phyloP scores from a whole-genome alignment of 805 yeast species.

The Candida tibetensis region DNA sequence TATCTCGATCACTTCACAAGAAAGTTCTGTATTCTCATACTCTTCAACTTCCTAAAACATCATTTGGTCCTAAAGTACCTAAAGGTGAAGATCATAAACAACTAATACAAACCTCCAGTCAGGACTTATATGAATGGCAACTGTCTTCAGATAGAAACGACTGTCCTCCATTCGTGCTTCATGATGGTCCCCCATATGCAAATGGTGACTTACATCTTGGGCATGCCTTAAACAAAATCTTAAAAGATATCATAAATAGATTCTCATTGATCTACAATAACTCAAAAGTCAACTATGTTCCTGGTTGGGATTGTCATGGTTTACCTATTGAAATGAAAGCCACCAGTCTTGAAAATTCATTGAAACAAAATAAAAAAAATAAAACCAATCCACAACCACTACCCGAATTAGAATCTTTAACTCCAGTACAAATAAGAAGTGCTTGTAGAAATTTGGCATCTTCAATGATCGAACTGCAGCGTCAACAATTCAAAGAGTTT shows the following conservation, averaged over 20 bases:
- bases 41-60: slow-evolving; percentile 63
- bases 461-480: slow-evolving; percentile 63
- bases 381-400: slow-evolving; percentile 6
- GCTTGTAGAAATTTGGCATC: slow-evolving; percentile 68
- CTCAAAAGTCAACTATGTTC: slow-evolving; percentile 64
- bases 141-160: background rate
- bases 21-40: slow-evolving; percentile 43
- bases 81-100: slow-evolving; percentile 35
- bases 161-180: slow-evolving; percentile 53
- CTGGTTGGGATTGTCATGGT: slow-evolving; percentile 99
- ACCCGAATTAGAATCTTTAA: slow-evolving; percentile 25
- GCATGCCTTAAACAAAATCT: slow-evolving; percentile 85
- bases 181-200: slow-evolving; percentile 99
- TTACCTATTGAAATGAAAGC: slow-evolving; percentile 93
- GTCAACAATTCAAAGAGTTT: slow-evolving; percentile 58
- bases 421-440: slow-evolving; percentile 54
- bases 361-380: slow-evolving; percentile 25
- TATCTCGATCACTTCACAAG: background rate
- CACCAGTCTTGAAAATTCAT: slow-evolving; percentile 21
- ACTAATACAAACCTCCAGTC: slow-evolving; percentile 52
- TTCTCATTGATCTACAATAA: slow-evolving; percentile 59
- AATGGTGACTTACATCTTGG: slow-evolving; percentile 92
- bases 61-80: slow-evolving; percentile 53
- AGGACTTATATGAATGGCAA: slow-evolving; percentile 65
- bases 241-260: slow-evolving; percentile 83